These are phyloP conservation scores for Sarocladium oryzae DNA, from an alignment of 2,329 filamentous ascomycete species.

Conservation along the genomic window DNA sequence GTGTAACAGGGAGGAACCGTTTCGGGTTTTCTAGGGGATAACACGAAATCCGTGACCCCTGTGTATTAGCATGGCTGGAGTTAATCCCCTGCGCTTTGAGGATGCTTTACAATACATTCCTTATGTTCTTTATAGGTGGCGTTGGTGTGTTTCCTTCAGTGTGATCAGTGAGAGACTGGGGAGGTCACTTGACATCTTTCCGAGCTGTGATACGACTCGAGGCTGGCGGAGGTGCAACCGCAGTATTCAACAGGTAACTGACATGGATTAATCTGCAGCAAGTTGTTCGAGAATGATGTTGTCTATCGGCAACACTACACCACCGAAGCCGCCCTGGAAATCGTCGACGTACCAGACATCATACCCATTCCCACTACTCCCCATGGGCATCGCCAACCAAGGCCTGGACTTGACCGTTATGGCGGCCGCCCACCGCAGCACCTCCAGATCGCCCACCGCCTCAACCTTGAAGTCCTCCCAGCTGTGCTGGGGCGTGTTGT, in stretches of 20 bases:
- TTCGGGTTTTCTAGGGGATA: constrained; percentile 4
- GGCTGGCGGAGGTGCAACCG: too few relatives aligned
- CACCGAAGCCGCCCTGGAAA: constrained; percentile 1
- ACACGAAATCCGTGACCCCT: constrained; percentile 7
- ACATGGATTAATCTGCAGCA: background rate
- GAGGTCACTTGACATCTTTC: too few relatives aligned
- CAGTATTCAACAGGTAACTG: too few relatives aligned
- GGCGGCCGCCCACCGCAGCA: background rate
- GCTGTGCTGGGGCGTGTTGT: background rate
- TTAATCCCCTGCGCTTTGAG: constrained; percentile 8
- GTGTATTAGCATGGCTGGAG: constrained; percentile 10
- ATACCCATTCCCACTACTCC: background rate
- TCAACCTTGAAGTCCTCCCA: background rate
- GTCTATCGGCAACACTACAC: constrained; percentile 1
- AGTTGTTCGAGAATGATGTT: background rate
- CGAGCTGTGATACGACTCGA: too few relatives aligned
- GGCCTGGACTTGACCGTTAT: background rate
- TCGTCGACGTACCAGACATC: background rate
- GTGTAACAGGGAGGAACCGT: background rate
- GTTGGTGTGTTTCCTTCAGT: background rate
- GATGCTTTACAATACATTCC: constrained; percentile 7
- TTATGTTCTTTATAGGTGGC: background rate
- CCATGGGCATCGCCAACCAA: constrained; percentile 1
- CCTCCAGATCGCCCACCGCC: background rate
- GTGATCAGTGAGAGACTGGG: too few relatives aligned